Base-by-base conservation (phyloP, 2,329 filamentous ascomycete species). In the Penicillium olsonii region DNA sequence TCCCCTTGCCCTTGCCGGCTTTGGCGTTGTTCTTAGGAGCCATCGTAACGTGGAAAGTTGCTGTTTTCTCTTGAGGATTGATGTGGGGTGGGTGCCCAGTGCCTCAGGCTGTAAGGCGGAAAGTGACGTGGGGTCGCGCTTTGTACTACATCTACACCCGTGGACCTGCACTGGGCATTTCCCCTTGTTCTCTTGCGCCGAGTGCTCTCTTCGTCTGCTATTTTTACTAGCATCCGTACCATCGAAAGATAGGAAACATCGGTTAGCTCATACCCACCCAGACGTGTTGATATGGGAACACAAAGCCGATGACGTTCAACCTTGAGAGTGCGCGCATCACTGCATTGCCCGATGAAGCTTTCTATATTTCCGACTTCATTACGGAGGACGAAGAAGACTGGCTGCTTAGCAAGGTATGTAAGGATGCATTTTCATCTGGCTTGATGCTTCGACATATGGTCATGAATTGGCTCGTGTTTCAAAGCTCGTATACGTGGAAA, bases 341-440 rank as follows among this genome's bases (percentile, higher is more conserved):
- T 5, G 56, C 56, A 9, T 51, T 74, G 31, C 67, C 71, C 1
- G 56, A 62, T 3, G 65, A 63, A 27, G 88, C 90, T 45, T 96
- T 87, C 75, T 96, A 97, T 73, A 87, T 96, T 49, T 80, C 90
- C 7, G 78, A 92, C 67, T 96, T 96, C 73, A 87, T 97, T 67
- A 87, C 81, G 4, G 70, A 77, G 46, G 82, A 86, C 37, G 91
- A 96, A 70, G 90, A 96, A 73, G 68, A 75, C 26, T 64, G 73
- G 7, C 81, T 96, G 7, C 74, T 95, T 40, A 74, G 83, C 45
- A 94, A 90, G 78, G 88, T 88, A 62, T 39, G 61, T 52, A 24
- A 29, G 24, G 22, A 38, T 41, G 20, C 18, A 9, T 42, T 19
- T 22, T n/a, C n/a, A 3, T 6, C 5, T 31, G 2, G 14, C 7